Evolutionary conservation across 164 flowering plant species (phyloP), one percentile per base, ranked within the genome.

Genomic region (Litsea cubeba): DNA sequence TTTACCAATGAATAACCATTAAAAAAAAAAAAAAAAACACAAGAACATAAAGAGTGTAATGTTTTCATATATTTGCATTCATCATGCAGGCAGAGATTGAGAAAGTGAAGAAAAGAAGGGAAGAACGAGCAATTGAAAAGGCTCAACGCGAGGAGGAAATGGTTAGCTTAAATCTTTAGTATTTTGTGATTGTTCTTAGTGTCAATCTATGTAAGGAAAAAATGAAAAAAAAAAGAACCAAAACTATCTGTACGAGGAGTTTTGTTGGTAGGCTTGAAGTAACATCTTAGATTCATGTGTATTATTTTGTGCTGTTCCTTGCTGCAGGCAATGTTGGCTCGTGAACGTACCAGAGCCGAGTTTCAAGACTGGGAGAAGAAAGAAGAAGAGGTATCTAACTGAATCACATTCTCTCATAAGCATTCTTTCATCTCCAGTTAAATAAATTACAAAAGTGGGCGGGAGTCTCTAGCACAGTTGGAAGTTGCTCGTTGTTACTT

Each of bases 351-450:
- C 28, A 90, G 94, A 35, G 98, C 99, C 79, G 99, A 96, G 79
- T 91, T 87, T 79, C 95, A 93, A 63, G 99, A 96, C 77, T 96
- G 97, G 97, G 99, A 96, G 83, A 96, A 96, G 87, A 94, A 92
- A 79, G 98, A 93, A 84, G 99, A 96, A 70, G 99, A 94, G 95
- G 98, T 90, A 78, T 65, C 72, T 24, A n/a, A 35, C 40, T 64
- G 63, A n/a, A 30, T 70, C 6, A 4, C n/a, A 15, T 5, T 70
- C 18, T 26, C 12, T 26, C 12, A 20, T 63, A 10, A n/a, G 46
- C 24, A 14, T 24, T 35, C 26, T 62, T 49, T 50, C 28, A 12
- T 6, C 23, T n/a, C 72, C 24, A 22, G 23, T 20, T 22, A 50
- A 40, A 40, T 40, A 8, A 0, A 8, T 40, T 70, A 51, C 50